These are phyloP conservation scores for Fusarium transvaalense DNA, from an alignment of 2,329 filamentous ascomycete genomes.

Conservation along the genomic window DNA sequence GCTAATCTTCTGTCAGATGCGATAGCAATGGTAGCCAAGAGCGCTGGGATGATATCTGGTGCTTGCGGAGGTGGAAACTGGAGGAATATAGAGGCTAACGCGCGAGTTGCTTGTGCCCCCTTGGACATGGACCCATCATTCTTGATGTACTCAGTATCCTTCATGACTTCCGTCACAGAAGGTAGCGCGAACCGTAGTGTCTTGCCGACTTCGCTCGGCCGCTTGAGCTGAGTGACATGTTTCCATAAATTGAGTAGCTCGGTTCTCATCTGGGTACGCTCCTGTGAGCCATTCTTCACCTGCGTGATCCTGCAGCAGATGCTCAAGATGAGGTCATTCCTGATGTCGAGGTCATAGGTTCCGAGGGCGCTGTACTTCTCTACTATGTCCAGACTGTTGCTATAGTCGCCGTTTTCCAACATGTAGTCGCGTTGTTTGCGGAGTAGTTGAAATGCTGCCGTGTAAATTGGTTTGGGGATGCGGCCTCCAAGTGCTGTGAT, in stretches of 20 bases:
- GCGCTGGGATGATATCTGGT: constrained; percentile 48
- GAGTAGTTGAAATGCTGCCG: constrained; percentile 42
- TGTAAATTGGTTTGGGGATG: constrained; percentile 49
- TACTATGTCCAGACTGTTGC: constrained; percentile 45
- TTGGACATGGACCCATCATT: neutral
- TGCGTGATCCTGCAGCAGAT: constrained; percentile 48
- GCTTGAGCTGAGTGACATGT: constrained; percentile 53
- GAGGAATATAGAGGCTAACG: constrained; percentile 51
- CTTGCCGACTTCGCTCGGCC: constrained; percentile 44
- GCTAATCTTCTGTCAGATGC: constrained; percentile 48
- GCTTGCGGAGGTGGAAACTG: constrained; percentile 48
- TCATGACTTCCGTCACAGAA: constrained; percentile 46
- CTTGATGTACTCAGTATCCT: constrained; percentile 23
- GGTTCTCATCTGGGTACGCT: constrained; percentile 39
- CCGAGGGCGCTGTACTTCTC: constrained; percentile 46
- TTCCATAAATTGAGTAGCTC: constrained; percentile 55
- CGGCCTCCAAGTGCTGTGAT: constrained; percentile 46
- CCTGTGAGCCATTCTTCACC: constrained; percentile 21
- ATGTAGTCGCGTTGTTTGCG: constrained; percentile 32
- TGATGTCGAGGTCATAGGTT: constrained; percentile 45
- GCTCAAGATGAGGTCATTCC: constrained; percentile 52
- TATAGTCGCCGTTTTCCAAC: constrained; percentile 27
- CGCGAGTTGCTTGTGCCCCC: constrained; percentile 28
- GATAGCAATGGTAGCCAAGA: constrained; percentile 52
- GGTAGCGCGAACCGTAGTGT: constrained; percentile 51